Evolutionary conservation across 192 early-diverging fungal species (phyloP).

Genomic region (Backusella australiensis): DNA sequence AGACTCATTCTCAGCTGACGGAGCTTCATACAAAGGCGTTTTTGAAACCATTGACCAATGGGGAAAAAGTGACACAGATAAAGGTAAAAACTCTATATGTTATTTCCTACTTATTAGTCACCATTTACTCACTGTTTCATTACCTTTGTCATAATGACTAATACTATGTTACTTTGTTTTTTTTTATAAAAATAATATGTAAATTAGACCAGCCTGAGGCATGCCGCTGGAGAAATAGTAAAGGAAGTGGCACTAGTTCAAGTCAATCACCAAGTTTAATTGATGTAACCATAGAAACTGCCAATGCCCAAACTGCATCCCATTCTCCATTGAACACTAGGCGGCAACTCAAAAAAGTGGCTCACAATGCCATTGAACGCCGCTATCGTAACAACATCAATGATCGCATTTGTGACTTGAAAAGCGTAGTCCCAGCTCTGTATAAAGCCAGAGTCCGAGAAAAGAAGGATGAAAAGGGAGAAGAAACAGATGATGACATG

Average conservation of each 20-base stretch:
- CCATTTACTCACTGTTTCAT: background rate
- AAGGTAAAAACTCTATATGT: background rate
- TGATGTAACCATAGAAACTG: background rate
- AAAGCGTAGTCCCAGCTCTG: constrained; percentile 80
- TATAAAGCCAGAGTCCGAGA: constrained; percentile 43
- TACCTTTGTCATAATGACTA: background rate
- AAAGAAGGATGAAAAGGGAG: constrained; percentile 47
- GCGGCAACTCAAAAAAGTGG: constrained; percentile 75
- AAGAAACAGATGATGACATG: constrained; percentile 31
- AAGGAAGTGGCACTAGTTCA: background rate
- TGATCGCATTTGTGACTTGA: constrained; percentile 86
- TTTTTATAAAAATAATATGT: background rate
- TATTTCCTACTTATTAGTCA: background rate
- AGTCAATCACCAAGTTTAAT: background rate
- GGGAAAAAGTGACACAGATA: background rate
- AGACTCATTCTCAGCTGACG: background rate
- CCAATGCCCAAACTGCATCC: background rate
- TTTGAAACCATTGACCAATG: constrained; percentile 13
- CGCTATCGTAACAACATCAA: constrained; percentile 96
- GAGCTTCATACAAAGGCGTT: background rate
- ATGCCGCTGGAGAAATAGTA: background rate
- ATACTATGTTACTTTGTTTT: background rate
- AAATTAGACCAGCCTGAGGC: background rate
- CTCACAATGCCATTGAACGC: constrained; percentile 92
- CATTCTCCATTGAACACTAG: background rate